Percentiles rank a stretch among this genome's conserved stretches.
These are phyloP conservation scores for Clitoria ternatea DNA, from an alignment of 306 rosid species.

Conservation along the genomic window DNA sequence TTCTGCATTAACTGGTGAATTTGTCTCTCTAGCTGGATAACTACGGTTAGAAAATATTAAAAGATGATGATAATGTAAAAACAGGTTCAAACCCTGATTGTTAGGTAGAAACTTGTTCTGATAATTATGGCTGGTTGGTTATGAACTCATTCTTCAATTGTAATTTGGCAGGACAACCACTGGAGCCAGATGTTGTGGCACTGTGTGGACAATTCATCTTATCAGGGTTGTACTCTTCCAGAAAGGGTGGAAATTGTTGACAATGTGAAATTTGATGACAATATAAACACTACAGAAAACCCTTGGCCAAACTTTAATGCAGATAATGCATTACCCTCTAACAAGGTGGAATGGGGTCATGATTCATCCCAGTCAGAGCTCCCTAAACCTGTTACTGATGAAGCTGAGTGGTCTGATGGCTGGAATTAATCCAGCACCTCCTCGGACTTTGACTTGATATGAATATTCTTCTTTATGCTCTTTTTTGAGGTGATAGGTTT, in stretches of 20 bases:
- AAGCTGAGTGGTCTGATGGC: conserved; percentile 89
- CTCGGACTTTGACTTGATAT: background rate
- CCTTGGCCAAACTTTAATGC: conserved; percentile 16
- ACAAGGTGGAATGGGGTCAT: conserved; percentile 20
- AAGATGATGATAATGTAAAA: background rate
- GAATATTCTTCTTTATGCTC: background rate
- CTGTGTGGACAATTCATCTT: conserved; percentile 73
- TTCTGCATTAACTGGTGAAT: background rate
- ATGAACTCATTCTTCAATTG: conserved; percentile 1
- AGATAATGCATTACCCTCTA: conserved; percentile 10
- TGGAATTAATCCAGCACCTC: conserved; percentile 41
- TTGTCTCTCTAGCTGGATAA: conserved; percentile 7
- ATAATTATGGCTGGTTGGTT: conserved; percentile 9
- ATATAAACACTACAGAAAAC: conserved; percentile 30
- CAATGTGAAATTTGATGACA: conserved; percentile 19
- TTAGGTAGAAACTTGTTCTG: conserved; percentile 12
- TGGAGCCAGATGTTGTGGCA: conserved; percentile 90
- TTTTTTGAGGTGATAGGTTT: background rate
- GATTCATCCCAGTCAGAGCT: conserved; percentile 27
- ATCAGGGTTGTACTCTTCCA: conserved; percentile 73
- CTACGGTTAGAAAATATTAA: conserved; percentile 2
- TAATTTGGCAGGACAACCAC: conserved; percentile 57
- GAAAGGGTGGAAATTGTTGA: conserved; percentile 41
- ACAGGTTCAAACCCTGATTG: background rate
- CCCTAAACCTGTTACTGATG: conserved; percentile 44